These are phyloP conservation scores for Boehmeria nivea DNA, from an alignment of 306 rosid genomes.

Conservation along the genomic window DNA sequence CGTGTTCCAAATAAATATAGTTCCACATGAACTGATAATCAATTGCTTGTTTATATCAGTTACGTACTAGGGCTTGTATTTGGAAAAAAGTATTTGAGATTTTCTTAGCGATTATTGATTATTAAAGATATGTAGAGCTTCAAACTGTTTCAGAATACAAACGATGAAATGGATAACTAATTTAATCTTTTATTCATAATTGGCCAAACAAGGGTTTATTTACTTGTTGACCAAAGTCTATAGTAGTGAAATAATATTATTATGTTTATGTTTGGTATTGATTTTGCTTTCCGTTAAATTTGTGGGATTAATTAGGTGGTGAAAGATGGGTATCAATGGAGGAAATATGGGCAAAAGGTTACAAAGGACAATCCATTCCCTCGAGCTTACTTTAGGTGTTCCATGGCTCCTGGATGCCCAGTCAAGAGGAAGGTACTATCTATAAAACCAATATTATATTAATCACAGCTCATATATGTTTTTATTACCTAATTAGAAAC, in stretches of 20 bases:
- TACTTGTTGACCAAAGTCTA: too few species aligned
- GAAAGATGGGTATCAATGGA: conserved; percentile 69
- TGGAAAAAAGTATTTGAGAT: background rate
- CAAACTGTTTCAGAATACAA: too few species aligned
- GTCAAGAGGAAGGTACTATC: conserved; percentile 66
- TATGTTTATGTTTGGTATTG: background rate
- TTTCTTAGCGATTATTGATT: background rate
- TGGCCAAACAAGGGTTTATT: too few species aligned
- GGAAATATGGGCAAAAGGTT: conserved; percentile 80
- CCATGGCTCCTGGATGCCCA: conserved; percentile 61
- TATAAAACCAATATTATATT: too few species aligned
- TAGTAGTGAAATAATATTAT: background rate
- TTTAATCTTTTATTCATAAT: too few species aligned
- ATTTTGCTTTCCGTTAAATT: background rate
- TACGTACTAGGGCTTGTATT: background rate
- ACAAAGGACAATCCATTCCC: conserved; percentile 73
- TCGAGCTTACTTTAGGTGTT: conserved; percentile 75
- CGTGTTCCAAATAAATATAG: background rate
- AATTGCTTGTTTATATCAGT: too few species aligned
- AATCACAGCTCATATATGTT: too few species aligned
- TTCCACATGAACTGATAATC: too few species aligned
- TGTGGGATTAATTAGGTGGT: conserved; percentile 20
- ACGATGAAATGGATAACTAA: too few species aligned
- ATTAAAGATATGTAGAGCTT: background rate
- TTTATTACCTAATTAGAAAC: too few species aligned